These are phyloP conservation scores for Haematococcus lacustris DNA, from an alignment of 139 green algal species.

Conservation along the genomic window DNA sequence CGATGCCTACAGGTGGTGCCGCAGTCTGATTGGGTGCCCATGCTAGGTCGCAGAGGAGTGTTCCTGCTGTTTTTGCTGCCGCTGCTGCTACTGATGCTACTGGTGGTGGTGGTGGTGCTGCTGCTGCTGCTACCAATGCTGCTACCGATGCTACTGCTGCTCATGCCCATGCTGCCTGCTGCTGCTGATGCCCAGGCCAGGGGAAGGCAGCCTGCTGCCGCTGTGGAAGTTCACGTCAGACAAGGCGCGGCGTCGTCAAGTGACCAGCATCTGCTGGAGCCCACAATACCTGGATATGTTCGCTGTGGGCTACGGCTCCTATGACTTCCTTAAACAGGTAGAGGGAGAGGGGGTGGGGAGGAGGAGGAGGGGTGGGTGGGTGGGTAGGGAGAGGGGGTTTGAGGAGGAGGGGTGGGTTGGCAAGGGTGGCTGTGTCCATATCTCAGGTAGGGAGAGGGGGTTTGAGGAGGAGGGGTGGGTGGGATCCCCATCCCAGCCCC, in stretches of 20 bases:
- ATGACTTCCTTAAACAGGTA: conserved; percentile 80
- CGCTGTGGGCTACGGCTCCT: conserved; percentile 82
- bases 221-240: conserved; percentile 79
- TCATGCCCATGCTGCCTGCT: no score
- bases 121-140: no score
- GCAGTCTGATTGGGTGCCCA: neutral
- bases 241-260: conserved; percentile 29
- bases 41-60: neutral
- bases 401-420: conserved; percentile 28
- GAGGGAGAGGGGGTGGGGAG: no score
- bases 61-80: neutral
- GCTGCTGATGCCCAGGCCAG: no score
- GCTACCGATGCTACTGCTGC: no score
- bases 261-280: conserved; percentile 79
- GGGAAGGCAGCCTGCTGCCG: conserved; percentile 84
- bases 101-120: no score
- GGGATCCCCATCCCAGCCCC: no score
- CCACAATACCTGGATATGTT: conserved; percentile 76
- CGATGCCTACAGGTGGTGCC: conserved; percentile 56
- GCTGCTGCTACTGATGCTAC: no score
- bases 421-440: neutral
- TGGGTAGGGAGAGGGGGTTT: no score
- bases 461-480: no score
- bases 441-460: no score
- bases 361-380: no score